Evolutionary conservation across 75 land plant genomes (phyloP).

Genomic region (Pinus taeda): DNA sequence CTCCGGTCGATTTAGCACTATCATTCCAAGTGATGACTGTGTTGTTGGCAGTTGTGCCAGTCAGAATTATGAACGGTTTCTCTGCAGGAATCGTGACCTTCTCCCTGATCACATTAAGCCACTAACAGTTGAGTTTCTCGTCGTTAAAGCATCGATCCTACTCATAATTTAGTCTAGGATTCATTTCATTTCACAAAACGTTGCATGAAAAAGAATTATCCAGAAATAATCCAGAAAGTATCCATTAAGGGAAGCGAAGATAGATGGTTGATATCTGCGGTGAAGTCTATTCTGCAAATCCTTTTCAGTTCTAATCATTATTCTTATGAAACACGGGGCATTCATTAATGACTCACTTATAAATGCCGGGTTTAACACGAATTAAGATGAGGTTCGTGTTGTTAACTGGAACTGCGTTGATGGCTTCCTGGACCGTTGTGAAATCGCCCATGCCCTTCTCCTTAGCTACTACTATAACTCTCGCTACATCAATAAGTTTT

Average conservation of each 20-base stretch:
- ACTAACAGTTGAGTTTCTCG: too few relatives aligned
- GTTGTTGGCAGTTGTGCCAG: constrained; percentile 21
- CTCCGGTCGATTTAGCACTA: constrained; percentile 19
- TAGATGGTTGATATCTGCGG: too few relatives aligned
- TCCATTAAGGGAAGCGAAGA: too few relatives aligned
- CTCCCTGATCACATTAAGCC: constrained; percentile 21
- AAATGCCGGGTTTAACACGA: constrained; percentile 11
- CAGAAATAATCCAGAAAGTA: too few relatives aligned
- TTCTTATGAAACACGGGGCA: too few relatives aligned
- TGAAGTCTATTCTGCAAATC: too few relatives aligned
- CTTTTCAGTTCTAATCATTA: too few relatives aligned
- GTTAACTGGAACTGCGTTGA: constrained; percentile 11
- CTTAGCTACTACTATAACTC: not conserved
- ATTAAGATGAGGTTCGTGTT: constrained; percentile 13
- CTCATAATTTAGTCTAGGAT: too few relatives aligned
- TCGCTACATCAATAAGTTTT: not conserved
- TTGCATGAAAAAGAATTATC: too few relatives aligned
- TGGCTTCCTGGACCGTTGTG: constrained; percentile 22
- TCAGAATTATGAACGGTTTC: constrained; percentile 34
- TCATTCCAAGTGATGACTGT: constrained; percentile 30
- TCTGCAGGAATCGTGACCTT: constrained; percentile 26
- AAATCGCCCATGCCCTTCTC: constrained; percentile 15
- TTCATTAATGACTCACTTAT: not conserved
- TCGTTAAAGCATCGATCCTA: too few relatives aligned
- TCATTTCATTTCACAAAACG: too few relatives aligned